Evolutionary conservation across 164 flowering plant genomes (phyloP), one percentile per base, ranked within the genome.

Genomic region (Berberis vulgaris): DNA sequence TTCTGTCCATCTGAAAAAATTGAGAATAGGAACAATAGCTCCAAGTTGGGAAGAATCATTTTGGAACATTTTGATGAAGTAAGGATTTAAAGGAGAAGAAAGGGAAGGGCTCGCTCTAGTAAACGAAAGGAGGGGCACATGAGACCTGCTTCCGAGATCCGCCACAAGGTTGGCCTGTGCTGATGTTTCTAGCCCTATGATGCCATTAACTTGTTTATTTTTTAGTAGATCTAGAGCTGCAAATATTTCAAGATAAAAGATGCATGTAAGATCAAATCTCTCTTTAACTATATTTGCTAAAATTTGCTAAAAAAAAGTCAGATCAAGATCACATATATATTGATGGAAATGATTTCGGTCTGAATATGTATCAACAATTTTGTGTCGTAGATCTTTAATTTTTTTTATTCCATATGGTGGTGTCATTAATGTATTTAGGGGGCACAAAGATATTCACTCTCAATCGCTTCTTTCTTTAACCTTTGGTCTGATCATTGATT

Each of bases 181-280:
- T 1, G 80, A 79, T 26, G 38, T 50, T 42, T 53, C 45, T 2
- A 76, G 78, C 26, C 78, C 81, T 6, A 80, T 55, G 43, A 80
- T 72, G 57, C 77, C 78, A 59, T 76, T 43, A 45, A 76, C 80
- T 56, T 74, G 26, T 1, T 41, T 41, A 53, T 76, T 67, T 52
- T 74, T 65, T 26, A 80, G 53, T 1, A 78, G 66, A 42, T 80
- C 77, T 43, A 78, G 43, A 54, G 72, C 83, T 80, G 76, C 39
- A 58, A 41, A 8, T 94, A 69, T 94, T 97, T 68, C 99, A 94
- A 96, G 99, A 26, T 26, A 26, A 26, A 26, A 26, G 26, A 26
- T 26, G 26, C 26, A 26, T 26, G 26, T 26, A 26, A 26, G 26
- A 26, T 26, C 26, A 26, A 26, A 26, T 26, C 26, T 26, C 26